phyloP scores from a whole-genome alignment of 495 filamentous ascomycete genomes.

The Aspergillus ostianus region DNA sequence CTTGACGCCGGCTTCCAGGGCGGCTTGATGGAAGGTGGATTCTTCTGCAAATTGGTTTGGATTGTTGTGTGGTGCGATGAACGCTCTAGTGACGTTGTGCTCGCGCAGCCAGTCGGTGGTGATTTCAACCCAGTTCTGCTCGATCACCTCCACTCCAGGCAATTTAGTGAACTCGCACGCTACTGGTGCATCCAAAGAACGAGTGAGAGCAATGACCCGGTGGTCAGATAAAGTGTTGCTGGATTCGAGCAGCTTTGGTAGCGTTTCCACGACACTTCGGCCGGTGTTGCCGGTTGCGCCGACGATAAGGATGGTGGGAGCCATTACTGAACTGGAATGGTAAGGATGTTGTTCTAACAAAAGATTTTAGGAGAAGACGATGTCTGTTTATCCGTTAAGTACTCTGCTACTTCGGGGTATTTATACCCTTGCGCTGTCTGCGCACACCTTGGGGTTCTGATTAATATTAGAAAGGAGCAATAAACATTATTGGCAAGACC shows the following conservation, averaged over 20 bases:
- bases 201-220: slow-evolving; percentile 42
- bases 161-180: slow-evolving; percentile 37
- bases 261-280: slow-evolving; percentile 27
- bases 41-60: slow-evolving; percentile 45
- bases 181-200: slow-evolving; percentile 26
- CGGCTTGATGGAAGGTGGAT: slow-evolving; percentile 33
- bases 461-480: no score
- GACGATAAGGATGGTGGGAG: slow-evolving; percentile 28
- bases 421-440: not conserved
- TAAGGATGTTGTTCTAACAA: not conserved
- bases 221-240: slow-evolving; percentile 26
- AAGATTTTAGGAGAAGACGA: not conserved
- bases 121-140: slow-evolving; percentile 45
- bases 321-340: slow-evolving; percentile 9
- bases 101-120: slow-evolving; percentile 42
- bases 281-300: slow-evolving; percentile 45
- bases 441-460: no score
- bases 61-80: slow-evolving; percentile 42
- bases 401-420: not conserved
- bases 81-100: slow-evolving; percentile 37
- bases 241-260: slow-evolving; percentile 30
- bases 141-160: slow-evolving; percentile 37
- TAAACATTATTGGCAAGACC: no score
- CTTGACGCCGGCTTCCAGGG: slow-evolving; percentile 40
- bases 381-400: not conserved